A percentile compares a stretch with the other conserved stretches of the same genome.
Conservation (phyloP, 345 rosid species). For the Nasturtium officinale region DNA sequence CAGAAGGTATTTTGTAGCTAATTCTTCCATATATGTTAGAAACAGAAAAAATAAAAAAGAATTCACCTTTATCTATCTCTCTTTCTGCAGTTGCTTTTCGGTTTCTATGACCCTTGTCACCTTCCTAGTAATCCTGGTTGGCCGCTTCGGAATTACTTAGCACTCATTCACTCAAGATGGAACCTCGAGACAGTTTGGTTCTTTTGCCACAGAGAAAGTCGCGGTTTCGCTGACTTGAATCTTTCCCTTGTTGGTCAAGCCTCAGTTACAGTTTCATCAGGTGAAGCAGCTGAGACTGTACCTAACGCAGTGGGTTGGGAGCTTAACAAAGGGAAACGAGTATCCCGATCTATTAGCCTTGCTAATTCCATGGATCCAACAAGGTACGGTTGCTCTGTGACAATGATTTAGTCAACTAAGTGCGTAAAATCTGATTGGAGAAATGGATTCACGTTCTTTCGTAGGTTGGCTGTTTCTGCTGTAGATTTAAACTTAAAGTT, state of each 20-base stretch:
- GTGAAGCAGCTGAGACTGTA: conserved; percentile 53
- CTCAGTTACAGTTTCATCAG: conserved; percentile 58
- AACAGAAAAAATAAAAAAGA: background rate
- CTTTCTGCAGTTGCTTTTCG: conserved; percentile 66
- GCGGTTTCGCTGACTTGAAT: conserved; percentile 82
- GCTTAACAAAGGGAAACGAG: conserved; percentile 61
- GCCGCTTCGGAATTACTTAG: conserved; percentile 93
- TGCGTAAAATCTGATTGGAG: conserved; percentile 12
- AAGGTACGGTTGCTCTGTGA: conserved; percentile 47
- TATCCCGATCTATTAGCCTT: conserved; percentile 71
- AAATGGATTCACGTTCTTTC: conserved; percentile 20
- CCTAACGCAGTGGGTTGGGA: conserved; percentile 96
- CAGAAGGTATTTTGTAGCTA: conserved; percentile 62
- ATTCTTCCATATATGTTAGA: background rate
- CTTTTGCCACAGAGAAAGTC: conserved; percentile 87
- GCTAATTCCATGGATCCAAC: conserved; percentile 94
- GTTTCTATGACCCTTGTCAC: conserved; percentile 92
- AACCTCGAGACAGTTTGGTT: conserved; percentile 63
- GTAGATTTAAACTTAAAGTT: conserved; percentile 93
- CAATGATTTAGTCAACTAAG: conserved; percentile 13
- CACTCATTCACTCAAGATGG: conserved; percentile 77
- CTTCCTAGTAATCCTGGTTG: conserved; percentile 91
- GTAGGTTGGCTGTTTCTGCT: conserved; percentile 87
- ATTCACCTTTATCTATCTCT: conserved; percentile 1
- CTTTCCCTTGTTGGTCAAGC: conserved; percentile 88